Evolutionary conservation across 768 basidiomycete species (phyloP), one percentile per base, ranked within the genome.

Genomic region (Boletus tylopilopsis): DNA sequence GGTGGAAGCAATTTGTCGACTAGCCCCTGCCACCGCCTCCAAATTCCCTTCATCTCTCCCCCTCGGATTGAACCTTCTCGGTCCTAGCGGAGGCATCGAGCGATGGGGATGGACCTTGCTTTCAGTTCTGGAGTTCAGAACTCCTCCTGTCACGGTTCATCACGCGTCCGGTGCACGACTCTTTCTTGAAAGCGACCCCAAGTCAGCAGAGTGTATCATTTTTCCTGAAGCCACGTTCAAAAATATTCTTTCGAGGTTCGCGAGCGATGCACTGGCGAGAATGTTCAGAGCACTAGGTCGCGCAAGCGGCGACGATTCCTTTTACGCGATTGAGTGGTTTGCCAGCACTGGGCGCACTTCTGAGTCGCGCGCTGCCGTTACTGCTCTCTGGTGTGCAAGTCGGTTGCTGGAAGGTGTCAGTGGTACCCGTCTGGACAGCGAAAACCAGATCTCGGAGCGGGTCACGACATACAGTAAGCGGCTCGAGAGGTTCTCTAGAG

Each of bases 101-200:
- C 84, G 84, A 64, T 98, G 94, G 95, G 90, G 92, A 5, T 93
- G 88, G 86, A 79, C 80, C 41, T 62, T 99, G 5, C 75, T 98
- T 24, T 79, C 81, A 0, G 89, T 87, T n/a, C 70, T 97, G 33
- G 85, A 92, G 56, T 81, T 98, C 49, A 70, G 66, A 3, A 73
- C 74, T 54, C 86, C 78, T n/a, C 67, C 73, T 8, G 65, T 81
- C 42, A 67, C 72, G 6, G 63, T 79, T 11, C 73, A 78, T 13
- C 69, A 72, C 47, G 68, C 74, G 4, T 75, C 82, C 5, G 66
- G 73, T 3, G 78, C 76, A 0, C 81, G 77, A 47, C 68, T 82
- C 19, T 73, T 81, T 67, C 72, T 90, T 11, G 85, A 87, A 61
- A 58, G 44, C 30, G 75, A 71, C 47, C 64, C 75, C 38, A 68